These are phyloP conservation scores for Trypanosoma rangeli DNA, from an alignment of 208 protist species.

Conservation along the genomic window DNA sequence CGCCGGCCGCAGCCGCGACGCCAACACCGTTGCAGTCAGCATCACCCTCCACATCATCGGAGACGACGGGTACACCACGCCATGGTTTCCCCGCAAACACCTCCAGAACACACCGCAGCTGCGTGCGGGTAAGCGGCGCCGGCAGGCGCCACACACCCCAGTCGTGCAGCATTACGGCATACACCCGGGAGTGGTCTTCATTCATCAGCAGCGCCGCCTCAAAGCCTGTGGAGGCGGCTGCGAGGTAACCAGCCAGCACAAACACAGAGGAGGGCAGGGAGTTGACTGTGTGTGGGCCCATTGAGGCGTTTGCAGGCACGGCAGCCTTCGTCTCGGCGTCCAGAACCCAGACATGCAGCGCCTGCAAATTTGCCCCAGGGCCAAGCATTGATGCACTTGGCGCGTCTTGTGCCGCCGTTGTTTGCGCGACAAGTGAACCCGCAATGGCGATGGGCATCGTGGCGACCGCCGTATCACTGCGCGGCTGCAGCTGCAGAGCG, in stretches of 20 bases:
- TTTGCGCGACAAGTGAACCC: conserved; percentile 39
- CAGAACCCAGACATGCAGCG: conserved; percentile 74
- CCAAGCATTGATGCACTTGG: not conserved
- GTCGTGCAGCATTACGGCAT: conserved; percentile 64
- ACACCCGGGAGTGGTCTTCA: conserved; percentile 41
- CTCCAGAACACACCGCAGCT: conserved; percentile 42
- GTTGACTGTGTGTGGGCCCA: not conserved
- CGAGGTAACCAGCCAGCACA: conserved; percentile 65
- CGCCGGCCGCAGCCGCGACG: not conserved
- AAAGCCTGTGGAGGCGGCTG: conserved; percentile 44
- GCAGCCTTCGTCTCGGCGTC: not conserved
- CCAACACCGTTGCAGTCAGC: not conserved
- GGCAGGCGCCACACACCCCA: conserved; percentile 60
- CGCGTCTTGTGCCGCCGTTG: not conserved
- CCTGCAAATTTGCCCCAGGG: conserved; percentile 29
- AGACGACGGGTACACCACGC: conserved; percentile 32
- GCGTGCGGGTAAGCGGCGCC: conserved; percentile 31
- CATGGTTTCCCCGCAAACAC: conserved; percentile 44
- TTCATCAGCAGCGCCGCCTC: conserved; percentile 55
- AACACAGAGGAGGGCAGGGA: conserved; percentile 35
- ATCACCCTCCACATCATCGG: conserved; percentile 15
- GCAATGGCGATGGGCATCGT: conserved; percentile 60
- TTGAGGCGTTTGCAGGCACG: not conserved
- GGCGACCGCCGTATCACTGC: not conserved
- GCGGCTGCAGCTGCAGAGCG: conserved; percentile 54